Conservation (phyloP, 768 basidiomycete genomes). For the Rhizopogon sp. region DNA sequence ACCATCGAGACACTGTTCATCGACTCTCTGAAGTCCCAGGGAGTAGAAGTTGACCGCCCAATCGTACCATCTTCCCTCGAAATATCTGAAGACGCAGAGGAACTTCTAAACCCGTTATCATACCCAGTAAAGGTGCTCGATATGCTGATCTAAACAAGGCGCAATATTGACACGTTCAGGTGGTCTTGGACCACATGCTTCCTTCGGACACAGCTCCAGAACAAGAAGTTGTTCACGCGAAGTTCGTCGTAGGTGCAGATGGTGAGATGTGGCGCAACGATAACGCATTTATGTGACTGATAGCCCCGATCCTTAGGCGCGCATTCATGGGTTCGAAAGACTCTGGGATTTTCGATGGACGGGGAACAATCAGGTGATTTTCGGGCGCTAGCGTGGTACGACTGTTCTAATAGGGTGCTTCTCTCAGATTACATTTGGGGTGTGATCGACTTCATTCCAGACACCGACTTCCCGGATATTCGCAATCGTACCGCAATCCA, state of each 20-base stretch:
- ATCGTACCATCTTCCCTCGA: slow-evolving; percentile 26
- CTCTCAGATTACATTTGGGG: slow-evolving; percentile 73
- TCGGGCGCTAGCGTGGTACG: neutral
- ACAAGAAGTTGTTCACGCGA: slow-evolving; percentile 30
- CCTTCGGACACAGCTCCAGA: slow-evolving; percentile 17
- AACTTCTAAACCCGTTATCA: slow-evolving; percentile 27
- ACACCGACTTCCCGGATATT: slow-evolving; percentile 78
- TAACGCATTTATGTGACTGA: neutral
- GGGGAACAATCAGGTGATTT: slow-evolving; percentile 43
- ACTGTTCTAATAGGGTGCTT: neutral
- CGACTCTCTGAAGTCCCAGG: slow-evolving; percentile 30
- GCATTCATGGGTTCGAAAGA: slow-evolving; percentile 43
- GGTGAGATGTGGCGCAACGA: slow-evolving; percentile 14
- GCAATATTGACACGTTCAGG: neutral
- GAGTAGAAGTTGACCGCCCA: slow-evolving; percentile 32
- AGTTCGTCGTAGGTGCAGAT: slow-evolving; percentile 32
- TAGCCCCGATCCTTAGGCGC: slow-evolving; percentile 25
- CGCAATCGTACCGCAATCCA: slow-evolving; percentile 63
- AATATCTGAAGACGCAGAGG: slow-evolving; percentile 30
- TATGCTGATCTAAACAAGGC: neutral
- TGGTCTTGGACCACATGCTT: neutral
- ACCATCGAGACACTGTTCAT: slow-evolving; percentile 38
- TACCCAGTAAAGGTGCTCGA: slow-evolving; percentile 27
- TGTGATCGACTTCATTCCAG: slow-evolving; percentile 64
- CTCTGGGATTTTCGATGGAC: slow-evolving; percentile 38